Evolutionary conservation across 148 eudicot species (phyloP).

Genomic region (Camellia granthamiana): DNA sequence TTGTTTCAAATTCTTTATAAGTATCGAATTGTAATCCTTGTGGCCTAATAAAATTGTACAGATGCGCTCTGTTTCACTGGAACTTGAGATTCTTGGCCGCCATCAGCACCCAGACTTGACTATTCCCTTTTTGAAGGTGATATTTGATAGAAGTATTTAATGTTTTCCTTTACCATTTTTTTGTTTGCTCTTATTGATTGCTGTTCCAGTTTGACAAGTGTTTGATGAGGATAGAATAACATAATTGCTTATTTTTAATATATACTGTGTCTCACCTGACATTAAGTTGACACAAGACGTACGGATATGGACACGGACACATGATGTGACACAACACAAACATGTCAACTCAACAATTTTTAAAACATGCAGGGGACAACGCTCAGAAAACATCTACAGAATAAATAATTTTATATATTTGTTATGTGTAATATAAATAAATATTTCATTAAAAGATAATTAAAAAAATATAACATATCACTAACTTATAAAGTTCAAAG

Average conservation of each 20-base stretch:
- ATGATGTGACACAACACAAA: too few relatives aligned
- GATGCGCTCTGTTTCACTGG: slow-evolving; percentile 86
- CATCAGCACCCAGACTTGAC: slow-evolving; percentile 88
- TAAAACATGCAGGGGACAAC: too few relatives aligned
- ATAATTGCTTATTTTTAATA: not conserved
- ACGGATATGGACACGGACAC: too few relatives aligned
- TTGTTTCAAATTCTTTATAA: not conserved
- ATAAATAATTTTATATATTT: too few relatives aligned
- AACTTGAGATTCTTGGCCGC: slow-evolving; percentile 92
- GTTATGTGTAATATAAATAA: too few relatives aligned
- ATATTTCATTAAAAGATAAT: too few relatives aligned
- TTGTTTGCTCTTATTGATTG: slow-evolving; percentile 1
- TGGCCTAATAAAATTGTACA: slow-evolving; percentile 29
- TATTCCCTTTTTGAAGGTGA: slow-evolving; percentile 71
- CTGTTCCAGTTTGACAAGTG: not conserved
- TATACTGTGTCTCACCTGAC: not conserved
- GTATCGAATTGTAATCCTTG: not conserved
- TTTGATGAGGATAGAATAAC: not conserved
- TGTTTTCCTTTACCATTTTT: not conserved
- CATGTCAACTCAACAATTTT: too few relatives aligned
- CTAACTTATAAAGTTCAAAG: too few relatives aligned
- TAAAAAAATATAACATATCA: too few relatives aligned
- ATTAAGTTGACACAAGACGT: not conserved
- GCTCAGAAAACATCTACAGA: too few relatives aligned
- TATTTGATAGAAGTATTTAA: not conserved